Percentiles rank a stretch among this genome's conserved stretches.
Conservation (phyloP, 2,329 filamentous ascomycete genomes). For the Trichophyton mentagrophytes region DNA sequence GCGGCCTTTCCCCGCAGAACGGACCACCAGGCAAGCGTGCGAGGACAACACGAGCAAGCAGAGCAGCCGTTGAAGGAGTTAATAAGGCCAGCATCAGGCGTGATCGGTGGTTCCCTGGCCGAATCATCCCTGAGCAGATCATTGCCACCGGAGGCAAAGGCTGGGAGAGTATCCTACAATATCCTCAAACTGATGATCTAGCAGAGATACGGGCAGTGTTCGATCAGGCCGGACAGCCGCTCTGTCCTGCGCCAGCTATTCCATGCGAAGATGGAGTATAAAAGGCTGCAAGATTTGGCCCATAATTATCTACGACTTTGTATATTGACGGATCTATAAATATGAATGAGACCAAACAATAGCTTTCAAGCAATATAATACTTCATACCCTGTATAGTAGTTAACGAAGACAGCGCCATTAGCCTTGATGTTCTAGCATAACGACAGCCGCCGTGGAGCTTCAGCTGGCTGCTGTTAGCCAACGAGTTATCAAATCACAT, state of each 20-base stretch:
- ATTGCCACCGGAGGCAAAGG: slow-evolving; percentile 47
- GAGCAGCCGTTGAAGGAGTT: slow-evolving; percentile 66
- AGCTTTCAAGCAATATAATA: background rate
- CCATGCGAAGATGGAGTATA: background rate
- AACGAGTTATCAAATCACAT: too few species aligned
- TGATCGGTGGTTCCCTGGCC: slow-evolving; percentile 58
- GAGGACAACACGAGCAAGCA: slow-evolving; percentile 60
- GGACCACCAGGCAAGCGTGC: slow-evolving; percentile 43
- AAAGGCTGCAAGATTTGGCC: background rate
- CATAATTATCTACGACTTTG: background rate
- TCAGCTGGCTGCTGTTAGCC: too few species aligned
- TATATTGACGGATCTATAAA: background rate
- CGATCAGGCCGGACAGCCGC: background rate
- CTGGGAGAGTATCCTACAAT: slow-evolving; percentile 27
- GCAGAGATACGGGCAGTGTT: background rate
- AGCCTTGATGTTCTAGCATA: too few species aligned
- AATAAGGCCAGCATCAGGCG: slow-evolving; percentile 52
- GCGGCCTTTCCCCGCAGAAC: slow-evolving; percentile 49
- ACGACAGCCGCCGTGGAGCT: too few species aligned
- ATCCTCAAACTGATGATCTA: background rate
- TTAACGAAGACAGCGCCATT: too few species aligned
- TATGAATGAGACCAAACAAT: background rate
- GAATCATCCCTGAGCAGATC: slow-evolving; percentile 48
- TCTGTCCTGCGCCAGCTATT: background rate
- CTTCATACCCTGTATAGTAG: too few species aligned